Evolutionary conservation across 805 yeast genomes (phyloP).

Genomic region (Candida peoriensis): DNA sequence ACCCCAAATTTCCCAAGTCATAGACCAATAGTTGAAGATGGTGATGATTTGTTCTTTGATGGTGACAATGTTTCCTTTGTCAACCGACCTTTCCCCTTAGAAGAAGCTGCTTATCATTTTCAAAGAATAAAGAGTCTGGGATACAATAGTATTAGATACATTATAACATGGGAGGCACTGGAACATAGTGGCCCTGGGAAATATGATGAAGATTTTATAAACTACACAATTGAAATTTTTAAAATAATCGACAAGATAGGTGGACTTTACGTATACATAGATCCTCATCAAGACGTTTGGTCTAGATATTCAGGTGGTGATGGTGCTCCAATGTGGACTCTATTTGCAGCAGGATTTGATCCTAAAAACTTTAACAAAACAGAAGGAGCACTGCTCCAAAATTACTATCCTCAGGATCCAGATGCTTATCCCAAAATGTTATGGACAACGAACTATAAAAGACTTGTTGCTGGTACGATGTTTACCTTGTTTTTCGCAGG

Average conservation of each 20-base stretch:
- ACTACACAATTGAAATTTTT: conserved; percentile 61
- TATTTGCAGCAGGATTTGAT: conserved; percentile 82
- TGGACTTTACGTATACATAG: conserved; percentile 73
- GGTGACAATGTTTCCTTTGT: conserved; percentile 80
- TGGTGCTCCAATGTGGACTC: conserved; percentile 93
- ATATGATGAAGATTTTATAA: conserved; percentile 74
- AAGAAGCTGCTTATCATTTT: conserved; percentile 67
- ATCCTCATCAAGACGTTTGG: conserved; percentile 96
- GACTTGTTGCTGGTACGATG: conserved; percentile 75
- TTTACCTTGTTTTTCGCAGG: conserved; percentile 86
- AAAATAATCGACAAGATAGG: conserved; percentile 55
- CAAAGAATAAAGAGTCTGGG: conserved; percentile 74
- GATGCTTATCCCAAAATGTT: conserved; percentile 72
- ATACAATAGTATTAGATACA: conserved; percentile 68
- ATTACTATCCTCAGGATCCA: conserved; percentile 36
- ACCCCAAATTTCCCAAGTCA: conserved; percentile 43
- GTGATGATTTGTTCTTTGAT: conserved; percentile 48
- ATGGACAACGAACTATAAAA: conserved; percentile 84
- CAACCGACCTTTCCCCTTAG: conserved; percentile 74
- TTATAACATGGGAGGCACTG: conserved; percentile 87
- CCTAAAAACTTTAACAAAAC: conserved; percentile 67
- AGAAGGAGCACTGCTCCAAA: conserved; percentile 79
- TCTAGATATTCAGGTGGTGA: conserved; percentile 83
- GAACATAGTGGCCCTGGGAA: conserved; percentile 84
- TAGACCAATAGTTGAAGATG: conserved; percentile 20